Evolutionary conservation across 2,329 filamentous ascomycete species (phyloP).

Genomic region (Penicillium freii): DNA sequence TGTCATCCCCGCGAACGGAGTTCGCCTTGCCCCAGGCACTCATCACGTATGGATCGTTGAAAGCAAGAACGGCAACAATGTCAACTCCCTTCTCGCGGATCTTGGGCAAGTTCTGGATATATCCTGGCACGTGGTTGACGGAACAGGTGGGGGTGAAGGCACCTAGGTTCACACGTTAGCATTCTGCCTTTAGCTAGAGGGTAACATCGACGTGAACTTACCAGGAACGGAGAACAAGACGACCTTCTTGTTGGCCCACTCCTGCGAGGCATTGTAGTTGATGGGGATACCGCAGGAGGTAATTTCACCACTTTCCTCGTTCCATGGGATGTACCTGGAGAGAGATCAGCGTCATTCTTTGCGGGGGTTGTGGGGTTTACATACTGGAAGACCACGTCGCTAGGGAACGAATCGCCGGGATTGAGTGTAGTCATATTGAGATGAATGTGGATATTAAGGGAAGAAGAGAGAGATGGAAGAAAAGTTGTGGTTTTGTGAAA

Average conservation of each 20-base stretch:
- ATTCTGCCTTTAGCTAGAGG: not conserved
- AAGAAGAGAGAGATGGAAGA: not conserved
- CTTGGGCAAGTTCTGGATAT: conserved; percentile 66
- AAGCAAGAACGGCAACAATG: conserved; percentile 72
- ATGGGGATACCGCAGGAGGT: conserved; percentile 75
- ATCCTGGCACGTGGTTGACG: conserved; percentile 72
- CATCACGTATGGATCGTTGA: conserved; percentile 83
- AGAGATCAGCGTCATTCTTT: not conserved
- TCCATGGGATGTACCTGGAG: conserved; percentile 71
- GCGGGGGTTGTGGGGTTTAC: conserved; percentile 23
- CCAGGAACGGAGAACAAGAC: conserved; percentile 70
- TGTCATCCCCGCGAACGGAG: conserved; percentile 66
- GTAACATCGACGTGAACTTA: conserved; percentile 21
- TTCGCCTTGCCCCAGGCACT: conserved; percentile 86
- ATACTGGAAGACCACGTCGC: conserved; percentile 71
- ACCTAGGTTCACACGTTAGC: conserved; percentile 39
- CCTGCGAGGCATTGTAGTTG: conserved; percentile 75
- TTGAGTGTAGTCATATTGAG: conserved; percentile 64
- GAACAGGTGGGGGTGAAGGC: conserved; percentile 87
- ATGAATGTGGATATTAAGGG: not conserved
- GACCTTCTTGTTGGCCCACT: conserved; percentile 70
- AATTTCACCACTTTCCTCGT: conserved; percentile 65
- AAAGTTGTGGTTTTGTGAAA: not conserved
- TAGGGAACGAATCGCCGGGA: conserved; percentile 77
- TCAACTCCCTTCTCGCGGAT: conserved; percentile 79